Evolutionary conservation across 306 rosid species (phyloP).

Genomic region (Clitoria ternatea): DNA sequence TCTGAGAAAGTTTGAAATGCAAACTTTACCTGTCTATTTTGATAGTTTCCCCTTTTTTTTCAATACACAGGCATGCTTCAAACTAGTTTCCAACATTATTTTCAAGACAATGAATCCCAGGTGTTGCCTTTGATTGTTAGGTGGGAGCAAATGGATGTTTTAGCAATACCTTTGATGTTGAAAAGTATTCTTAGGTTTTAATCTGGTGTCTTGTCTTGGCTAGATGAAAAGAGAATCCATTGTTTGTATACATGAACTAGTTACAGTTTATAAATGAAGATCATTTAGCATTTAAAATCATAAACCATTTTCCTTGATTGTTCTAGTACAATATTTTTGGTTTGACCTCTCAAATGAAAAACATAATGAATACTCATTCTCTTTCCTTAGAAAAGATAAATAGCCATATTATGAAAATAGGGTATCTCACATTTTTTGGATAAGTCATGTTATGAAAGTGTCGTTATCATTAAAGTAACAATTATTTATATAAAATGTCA

Average conservation of each 20-base stretch:
- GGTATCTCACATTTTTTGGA: neutral
- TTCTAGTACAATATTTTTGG: neutral
- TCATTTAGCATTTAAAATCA: constrained; percentile 1
- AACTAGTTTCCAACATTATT: neutral
- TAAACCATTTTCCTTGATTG: neutral
- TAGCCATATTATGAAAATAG: neutral
- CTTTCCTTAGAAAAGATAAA: too few species aligned
- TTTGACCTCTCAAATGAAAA: too few species aligned
- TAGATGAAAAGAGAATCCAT: neutral
- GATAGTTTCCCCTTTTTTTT: neutral
- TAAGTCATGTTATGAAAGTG: too few species aligned
- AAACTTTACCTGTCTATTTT: neutral
- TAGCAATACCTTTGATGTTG: neutral
- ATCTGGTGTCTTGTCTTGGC: constrained; percentile 2
- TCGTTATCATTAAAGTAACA: too few species aligned
- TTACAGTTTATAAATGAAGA: constrained; percentile 2
- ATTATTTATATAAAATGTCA: too few species aligned
- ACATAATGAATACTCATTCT: too few species aligned
- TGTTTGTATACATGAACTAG: constrained; percentile 26
- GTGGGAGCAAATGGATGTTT: neutral
- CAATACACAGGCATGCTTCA: neutral
- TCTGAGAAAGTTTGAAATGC: constrained; percentile 32
- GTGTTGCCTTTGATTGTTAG: neutral
- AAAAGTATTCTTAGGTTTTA: constrained; percentile 6
- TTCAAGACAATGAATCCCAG: neutral